A percentile compares a stretch with the other conserved stretches of the same genome.
Evolutionary conservation across 2,329 filamentous ascomycete species (phyloP).

Genomic region (Zymoseptoria passerinii): DNA sequence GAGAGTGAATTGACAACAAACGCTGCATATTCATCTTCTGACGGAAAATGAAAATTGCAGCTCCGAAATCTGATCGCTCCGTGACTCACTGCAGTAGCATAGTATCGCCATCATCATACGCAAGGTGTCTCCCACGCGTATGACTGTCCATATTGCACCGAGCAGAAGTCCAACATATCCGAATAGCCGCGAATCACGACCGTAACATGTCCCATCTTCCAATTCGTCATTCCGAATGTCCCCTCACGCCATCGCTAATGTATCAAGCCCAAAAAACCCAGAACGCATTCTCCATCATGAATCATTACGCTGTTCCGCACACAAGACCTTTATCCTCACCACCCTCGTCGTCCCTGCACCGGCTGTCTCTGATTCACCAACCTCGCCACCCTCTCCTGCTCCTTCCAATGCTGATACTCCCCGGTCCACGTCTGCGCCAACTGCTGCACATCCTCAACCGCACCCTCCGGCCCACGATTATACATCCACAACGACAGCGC

Average conservation of each 20-base stretch:
- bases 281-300: background rate
- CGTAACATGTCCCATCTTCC: background rate
- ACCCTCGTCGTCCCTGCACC: constrained; percentile 26
- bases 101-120: background rate
- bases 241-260: constrained; percentile 14
- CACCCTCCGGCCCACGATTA: constrained; percentile 55
- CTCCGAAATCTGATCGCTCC: background rate
- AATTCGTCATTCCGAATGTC: background rate
- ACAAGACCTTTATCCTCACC: constrained; percentile 7
- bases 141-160: background rate
- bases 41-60: background rate
- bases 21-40: background rate
- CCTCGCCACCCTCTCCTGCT: constrained; percentile 23
- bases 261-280: constrained; percentile 1
- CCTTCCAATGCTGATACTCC: constrained; percentile 33
- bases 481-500: constrained; percentile 50
- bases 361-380: constrained; percentile 17
- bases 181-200: background rate
- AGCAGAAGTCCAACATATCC: background rate
- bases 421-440: constrained; percentile 32
- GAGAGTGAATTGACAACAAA: background rate
- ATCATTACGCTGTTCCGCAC: background rate
- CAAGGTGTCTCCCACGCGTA: background rate
- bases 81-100: background rate
- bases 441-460: constrained; percentile 49